These are phyloP conservation scores for Desmodesmus armatus DNA, from an alignment of 139 green algal genomes.

Conservation along the genomic window DNA sequence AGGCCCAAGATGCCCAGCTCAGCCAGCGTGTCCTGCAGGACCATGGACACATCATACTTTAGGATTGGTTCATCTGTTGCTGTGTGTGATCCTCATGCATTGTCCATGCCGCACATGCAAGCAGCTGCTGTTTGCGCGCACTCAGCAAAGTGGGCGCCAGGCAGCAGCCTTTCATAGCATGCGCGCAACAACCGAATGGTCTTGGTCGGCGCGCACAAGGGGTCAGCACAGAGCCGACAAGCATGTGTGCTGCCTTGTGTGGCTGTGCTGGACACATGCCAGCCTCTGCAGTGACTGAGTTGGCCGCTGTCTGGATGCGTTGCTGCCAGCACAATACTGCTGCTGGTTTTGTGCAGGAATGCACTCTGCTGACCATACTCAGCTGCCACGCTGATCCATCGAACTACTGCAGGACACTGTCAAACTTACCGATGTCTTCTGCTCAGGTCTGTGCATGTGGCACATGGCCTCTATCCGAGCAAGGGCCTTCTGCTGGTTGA, in stretches of 20 bases:
- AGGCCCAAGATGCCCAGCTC: slow-evolving; percentile 58
- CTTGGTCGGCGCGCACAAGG: too few species aligned
- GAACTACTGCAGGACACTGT: neutral
- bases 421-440: slow-evolving; percentile 36
- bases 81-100: neutral
- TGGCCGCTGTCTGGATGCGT: too few species aligned
- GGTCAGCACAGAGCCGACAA: too few species aligned
- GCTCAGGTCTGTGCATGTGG: slow-evolving; percentile 22
- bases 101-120: neutral
- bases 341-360: slow-evolving; percentile 1
- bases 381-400: neutral
- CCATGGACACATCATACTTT: too few species aligned
- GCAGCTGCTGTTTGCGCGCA: neutral
- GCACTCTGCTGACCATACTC: neutral
- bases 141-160: neutral
- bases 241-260: too few species aligned
- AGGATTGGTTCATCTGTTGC: neutral
- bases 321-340: neutral
- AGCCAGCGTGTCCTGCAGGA: slow-evolving; percentile 52
- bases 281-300: too few species aligned
- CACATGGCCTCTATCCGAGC: slow-evolving; percentile 32
- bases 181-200: too few species aligned
- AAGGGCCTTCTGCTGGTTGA: slow-evolving; percentile 18
- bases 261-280: too few species aligned
- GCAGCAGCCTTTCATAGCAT: neutral